Evolutionary conservation across 2,329 filamentous ascomycete genomes (phyloP), one percentile per base, ranked within the genome.

Genomic region (Thelonectria discophora): DNA sequence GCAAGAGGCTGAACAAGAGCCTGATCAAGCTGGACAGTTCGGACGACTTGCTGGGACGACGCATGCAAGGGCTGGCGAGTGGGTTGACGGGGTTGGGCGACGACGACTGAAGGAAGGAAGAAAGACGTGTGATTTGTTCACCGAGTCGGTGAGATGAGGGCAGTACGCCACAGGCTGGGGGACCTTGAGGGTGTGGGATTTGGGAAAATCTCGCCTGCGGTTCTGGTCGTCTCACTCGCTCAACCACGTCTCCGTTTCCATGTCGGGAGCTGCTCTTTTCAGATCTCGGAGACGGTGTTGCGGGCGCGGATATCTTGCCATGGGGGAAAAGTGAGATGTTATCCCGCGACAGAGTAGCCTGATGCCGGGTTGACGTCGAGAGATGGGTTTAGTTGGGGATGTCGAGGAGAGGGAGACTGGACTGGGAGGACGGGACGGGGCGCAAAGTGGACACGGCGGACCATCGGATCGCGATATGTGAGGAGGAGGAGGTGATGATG

Each of bases 31-130:
- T 88, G 50, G 81, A 81, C 61, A 87, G 85, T 73, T 82, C 84
- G 40, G 85, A 87, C 60, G 85, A 88, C 67, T 68, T 88, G 66
- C 77, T 88, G 11, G 80, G 83, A 0, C 76, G 85, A 64, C 79
- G 85, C 49, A 88, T 88, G 85, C 81, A 87, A 59, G 85, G 85
- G 1, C 76, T 88, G 18, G 81, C 83, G 3, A 82, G 82, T 7
- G 81, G 84, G 0, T 69, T 88, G 71, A 84, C 84, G 21, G 82
- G 84, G 12, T 63, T 79, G 55, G 77, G 77, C 2, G 80, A 82
- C 58, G 81, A 83, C 17, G 76, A 79, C 37, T 77, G 66, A 65
- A 43, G 48, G 46, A 37, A 48, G 66, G 64, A 43, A 45, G 46
- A 37, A 48, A 12, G 8, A 46, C 34, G 49, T 39, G 46, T 17